These are phyloP conservation scores for Ceratocystis huliohia DNA, from an alignment of 2,329 filamentous ascomycete genomes.

Conservation along the genomic window DNA sequence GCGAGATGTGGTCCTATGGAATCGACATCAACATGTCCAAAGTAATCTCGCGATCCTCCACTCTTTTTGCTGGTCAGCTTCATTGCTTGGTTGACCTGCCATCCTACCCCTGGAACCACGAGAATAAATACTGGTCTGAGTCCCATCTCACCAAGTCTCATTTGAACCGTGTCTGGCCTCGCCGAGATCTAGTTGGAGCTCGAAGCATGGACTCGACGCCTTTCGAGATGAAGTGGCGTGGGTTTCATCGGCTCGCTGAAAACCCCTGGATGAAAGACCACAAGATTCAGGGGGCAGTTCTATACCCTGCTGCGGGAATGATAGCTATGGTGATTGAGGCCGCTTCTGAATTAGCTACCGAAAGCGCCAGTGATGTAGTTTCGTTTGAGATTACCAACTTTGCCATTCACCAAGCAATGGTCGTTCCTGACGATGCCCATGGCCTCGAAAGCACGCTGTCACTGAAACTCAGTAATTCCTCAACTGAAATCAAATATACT, in stretches of 20 bases:
- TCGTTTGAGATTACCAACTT: constrained; percentile 35
- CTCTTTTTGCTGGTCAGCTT: not conserved
- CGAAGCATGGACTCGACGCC: constrained; percentile 34
- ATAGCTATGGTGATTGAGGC: constrained; percentile 38
- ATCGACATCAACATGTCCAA: constrained; percentile 27
- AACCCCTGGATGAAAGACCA: constrained; percentile 43
- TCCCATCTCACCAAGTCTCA: constrained; percentile 34
- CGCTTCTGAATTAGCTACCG: constrained; percentile 30
- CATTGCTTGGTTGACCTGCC: constrained; percentile 36
- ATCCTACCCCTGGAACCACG: constrained; percentile 43
- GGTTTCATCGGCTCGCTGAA: constrained; percentile 37
- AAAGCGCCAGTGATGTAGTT: not conserved
- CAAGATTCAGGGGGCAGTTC: constrained; percentile 36
- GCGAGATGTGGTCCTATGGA: constrained; percentile 31
- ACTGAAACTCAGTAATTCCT: constrained; percentile 27
- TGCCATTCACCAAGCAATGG: constrained; percentile 38
- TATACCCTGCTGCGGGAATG: constrained; percentile 42
- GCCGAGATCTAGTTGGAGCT: constrained; percentile 41
- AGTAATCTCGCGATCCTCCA: constrained; percentile 18
- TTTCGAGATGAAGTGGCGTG: constrained; percentile 38
- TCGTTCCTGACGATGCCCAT: constrained; percentile 35
- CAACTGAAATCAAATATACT: constrained; percentile 24
- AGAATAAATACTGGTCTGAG: constrained; percentile 41
- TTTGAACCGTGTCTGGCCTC: constrained; percentile 34
- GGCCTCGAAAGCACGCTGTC: constrained; percentile 40